Evolutionary conservation across 2,329 filamentous ascomycete species (phyloP).

Genomic region (Sphaerulina vaccinii): DNA sequence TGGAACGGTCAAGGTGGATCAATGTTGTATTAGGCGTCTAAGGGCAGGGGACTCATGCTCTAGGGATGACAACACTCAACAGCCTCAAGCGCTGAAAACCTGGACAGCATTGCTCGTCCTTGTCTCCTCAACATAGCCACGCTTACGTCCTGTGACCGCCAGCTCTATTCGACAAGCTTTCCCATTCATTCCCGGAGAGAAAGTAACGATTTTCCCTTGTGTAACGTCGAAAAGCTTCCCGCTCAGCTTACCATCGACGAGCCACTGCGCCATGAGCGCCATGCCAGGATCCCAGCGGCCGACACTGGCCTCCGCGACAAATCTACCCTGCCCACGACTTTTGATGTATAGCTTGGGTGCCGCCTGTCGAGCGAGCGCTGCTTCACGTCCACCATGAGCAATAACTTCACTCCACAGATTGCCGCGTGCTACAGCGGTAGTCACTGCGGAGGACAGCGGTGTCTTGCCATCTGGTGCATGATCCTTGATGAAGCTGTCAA

Average conservation of each 20-base stretch:
- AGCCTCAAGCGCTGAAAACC: too few relatives aligned
- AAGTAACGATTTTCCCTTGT: background rate
- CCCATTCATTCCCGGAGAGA: background rate
- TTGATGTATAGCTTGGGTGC: constrained; percentile 23
- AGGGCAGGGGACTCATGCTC: too few relatives aligned
- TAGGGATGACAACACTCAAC: too few relatives aligned
- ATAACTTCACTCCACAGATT: constrained; percentile 40
- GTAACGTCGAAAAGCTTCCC: background rate
- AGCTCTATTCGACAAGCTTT: constrained; percentile 1
- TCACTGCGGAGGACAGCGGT: constrained; percentile 30
- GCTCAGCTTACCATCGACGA: constrained; percentile 29
- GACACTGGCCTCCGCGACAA: constrained; percentile 22
- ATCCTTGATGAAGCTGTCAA: constrained; percentile 35
- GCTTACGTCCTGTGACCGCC: constrained; percentile 3
- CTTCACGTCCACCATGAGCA: constrained; percentile 34
- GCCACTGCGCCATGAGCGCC: constrained; percentile 37
- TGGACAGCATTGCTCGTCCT: constrained; percentile 4
- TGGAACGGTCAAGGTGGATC: too few relatives aligned
- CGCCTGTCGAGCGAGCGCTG: constrained; percentile 37
- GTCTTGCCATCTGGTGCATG: constrained; percentile 36
- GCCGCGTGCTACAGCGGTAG: constrained; percentile 29
- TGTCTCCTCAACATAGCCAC: constrained; percentile 7
- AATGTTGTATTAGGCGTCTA: too few relatives aligned
- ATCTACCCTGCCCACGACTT: background rate
- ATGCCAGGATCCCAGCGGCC: constrained; percentile 43